These are phyloP conservation scores for Solanum piurae DNA, from an alignment of 257 asterid genomes.

Conservation along the genomic window DNA sequence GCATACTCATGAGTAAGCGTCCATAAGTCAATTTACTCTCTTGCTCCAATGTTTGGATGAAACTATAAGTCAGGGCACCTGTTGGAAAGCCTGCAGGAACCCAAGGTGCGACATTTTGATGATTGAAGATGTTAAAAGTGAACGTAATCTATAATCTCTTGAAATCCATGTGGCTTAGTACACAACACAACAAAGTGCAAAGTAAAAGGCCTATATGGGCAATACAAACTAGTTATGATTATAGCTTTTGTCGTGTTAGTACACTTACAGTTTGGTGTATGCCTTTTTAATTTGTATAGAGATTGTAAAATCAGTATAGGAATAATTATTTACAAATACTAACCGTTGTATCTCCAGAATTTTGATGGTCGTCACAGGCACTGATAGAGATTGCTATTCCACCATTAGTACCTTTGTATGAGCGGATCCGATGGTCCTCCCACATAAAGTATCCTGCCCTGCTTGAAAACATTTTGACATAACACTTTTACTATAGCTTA, in stretches of 20 bases:
- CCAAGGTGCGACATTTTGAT: not conserved
- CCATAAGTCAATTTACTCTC: slow-evolving; percentile 54
- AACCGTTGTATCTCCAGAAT: slow-evolving; percentile 73
- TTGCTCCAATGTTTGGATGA: slow-evolving; percentile 41
- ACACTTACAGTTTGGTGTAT: not conserved
- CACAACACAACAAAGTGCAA: not conserved
- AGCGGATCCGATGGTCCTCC: slow-evolving; percentile 53
- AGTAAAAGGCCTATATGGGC: not conserved
- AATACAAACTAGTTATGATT: not conserved
- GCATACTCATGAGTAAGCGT: slow-evolving; percentile 33
- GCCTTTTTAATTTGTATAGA: not conserved
- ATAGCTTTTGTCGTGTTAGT: not conserved
- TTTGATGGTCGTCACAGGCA: slow-evolving; percentile 84
- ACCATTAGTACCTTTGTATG: slow-evolving; percentile 57
- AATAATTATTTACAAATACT: not conserved
- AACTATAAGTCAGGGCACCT: slow-evolving; percentile 70
- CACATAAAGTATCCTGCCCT: slow-evolving; percentile 54
- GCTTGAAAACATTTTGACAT: slow-evolving; percentile 1
- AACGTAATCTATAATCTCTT: not conserved
- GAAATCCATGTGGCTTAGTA: not conserved
- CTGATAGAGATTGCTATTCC: slow-evolving; percentile 68
- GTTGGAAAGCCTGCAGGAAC: slow-evolving; percentile 34
- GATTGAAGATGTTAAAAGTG: not conserved
- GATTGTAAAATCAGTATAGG: not conserved
- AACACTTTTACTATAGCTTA: not conserved